A percentile compares a stretch with the other conserved stretches of the same genome.
These are phyloP conservation scores for Magnolia changhungtana DNA, from an alignment of 164 flowering plant species.

Conservation along the genomic window DNA sequence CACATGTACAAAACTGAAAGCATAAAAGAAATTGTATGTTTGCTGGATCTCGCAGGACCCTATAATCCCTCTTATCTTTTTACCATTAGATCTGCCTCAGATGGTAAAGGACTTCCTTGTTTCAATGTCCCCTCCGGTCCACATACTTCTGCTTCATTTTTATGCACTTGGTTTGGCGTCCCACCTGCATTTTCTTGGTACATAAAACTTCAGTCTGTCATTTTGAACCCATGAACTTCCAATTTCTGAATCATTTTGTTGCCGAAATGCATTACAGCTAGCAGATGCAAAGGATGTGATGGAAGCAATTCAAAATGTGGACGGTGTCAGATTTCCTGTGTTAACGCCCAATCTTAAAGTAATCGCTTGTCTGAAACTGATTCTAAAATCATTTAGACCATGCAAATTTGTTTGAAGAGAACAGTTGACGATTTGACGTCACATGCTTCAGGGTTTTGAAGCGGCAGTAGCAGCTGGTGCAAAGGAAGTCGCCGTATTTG, in stretches of 20 bases:
- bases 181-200: conserved; percentile 4
- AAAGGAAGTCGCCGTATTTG: conserved; percentile 92
- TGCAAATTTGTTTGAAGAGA: not conserved
- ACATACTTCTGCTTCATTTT: not conserved
- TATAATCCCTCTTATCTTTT: too few relatives aligned
- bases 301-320: conserved; percentile 52
- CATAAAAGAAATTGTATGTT: too few relatives aligned
- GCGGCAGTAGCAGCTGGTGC: conserved; percentile 97
- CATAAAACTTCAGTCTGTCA: not conserved
- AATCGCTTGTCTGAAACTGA: conserved; percentile 10
- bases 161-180: not conserved
- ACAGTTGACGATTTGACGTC: conserved; percentile 1
- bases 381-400: not conserved
- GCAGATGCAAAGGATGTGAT: conserved; percentile 96
- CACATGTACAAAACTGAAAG: too few relatives aligned
- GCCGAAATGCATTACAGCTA: conserved; percentile 39
- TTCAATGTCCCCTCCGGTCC: too few relatives aligned
- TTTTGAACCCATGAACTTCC: not conserved
- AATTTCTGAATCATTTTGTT: conserved; percentile 5
- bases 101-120: too few relatives aligned
- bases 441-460: conserved; percentile 67
- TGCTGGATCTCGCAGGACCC: too few relatives aligned
- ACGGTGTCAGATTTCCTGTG: conserved; percentile 76
- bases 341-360: conserved; percentile 90
- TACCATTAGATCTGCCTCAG: too few relatives aligned